Percentiles rank a stretch among this genome's conserved stretches.
phyloP scores from a whole-genome alignment of 1,284 basidiomycete genomes.

The Ceratobasidium sp. region DNA sequence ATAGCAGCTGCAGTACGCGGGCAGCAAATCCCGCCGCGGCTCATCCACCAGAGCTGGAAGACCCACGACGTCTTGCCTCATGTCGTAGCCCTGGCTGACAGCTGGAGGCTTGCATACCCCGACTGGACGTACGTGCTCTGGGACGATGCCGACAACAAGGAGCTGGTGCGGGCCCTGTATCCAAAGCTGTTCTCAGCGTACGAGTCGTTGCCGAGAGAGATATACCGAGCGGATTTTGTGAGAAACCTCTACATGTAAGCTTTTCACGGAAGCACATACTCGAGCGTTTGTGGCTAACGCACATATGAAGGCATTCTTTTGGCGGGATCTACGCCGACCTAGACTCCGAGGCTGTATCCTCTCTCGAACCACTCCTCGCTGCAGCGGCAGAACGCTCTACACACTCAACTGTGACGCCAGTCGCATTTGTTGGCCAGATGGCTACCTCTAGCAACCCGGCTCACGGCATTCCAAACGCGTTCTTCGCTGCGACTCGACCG shows the following conservation, averaged over 20 bases:
- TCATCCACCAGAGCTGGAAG: conserved; percentile 41
- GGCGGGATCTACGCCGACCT: conserved; percentile 42
- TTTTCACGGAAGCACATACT: neutral
- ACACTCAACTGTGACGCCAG: neutral
- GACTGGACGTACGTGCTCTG: conserved; percentile 37
- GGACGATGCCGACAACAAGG: conserved; percentile 42
- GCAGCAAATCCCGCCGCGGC: neutral
- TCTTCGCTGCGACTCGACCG: conserved; percentile 23
- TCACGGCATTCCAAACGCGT: conserved; percentile 29
- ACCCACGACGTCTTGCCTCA: conserved; percentile 30
- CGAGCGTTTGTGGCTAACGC: neutral
- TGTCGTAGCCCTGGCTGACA: conserved; percentile 32
- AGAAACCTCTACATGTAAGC: conserved; percentile 37
- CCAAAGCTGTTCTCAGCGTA: conserved; percentile 26
- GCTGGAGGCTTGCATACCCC: conserved; percentile 30
- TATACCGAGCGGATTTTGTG: conserved; percentile 41
- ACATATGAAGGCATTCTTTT: conserved; percentile 32
- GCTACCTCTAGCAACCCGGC: conserved; percentile 34
- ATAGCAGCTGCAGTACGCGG: conserved; percentile 16
- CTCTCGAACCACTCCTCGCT: conserved; percentile 29
- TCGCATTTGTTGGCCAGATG: conserved; percentile 34
- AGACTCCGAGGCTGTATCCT: conserved; percentile 27
- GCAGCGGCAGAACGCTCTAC: conserved; percentile 22
- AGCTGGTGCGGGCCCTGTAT: conserved; percentile 27
- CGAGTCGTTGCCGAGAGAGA: conserved; percentile 30